These are phyloP conservation scores for Daldinia childiae DNA, from an alignment of 495 filamentous ascomycete species.

Conservation along the genomic window DNA sequence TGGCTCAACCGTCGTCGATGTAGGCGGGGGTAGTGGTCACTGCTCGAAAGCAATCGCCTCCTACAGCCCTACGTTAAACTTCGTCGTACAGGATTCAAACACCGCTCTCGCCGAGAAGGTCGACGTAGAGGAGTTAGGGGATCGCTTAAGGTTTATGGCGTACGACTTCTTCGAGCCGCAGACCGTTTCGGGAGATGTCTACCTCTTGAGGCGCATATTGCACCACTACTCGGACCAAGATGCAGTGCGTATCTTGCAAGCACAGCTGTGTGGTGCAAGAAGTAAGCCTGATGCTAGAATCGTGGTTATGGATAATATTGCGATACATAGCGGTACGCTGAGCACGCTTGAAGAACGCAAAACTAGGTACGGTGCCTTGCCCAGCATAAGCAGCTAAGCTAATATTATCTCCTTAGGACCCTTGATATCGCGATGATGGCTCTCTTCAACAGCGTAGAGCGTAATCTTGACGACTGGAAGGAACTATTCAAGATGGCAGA, in stretches of 20 bases:
- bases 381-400: background rate
- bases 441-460: constrained; percentile 50
- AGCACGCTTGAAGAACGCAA: constrained; percentile 43
- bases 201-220: constrained; percentile 50
- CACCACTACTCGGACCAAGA: constrained; percentile 56
- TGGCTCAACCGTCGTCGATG: constrained; percentile 46
- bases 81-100: constrained; percentile 50
- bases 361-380: constrained; percentile 22
- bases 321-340: constrained; percentile 39
- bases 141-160: constrained; percentile 36
- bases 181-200: constrained; percentile 37
- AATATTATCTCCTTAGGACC: constrained; percentile 36
- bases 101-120: constrained; percentile 27
- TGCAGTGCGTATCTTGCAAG: constrained; percentile 49
- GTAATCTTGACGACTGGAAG: constrained; percentile 46
- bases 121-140: constrained; percentile 14
- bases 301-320: constrained; percentile 52
- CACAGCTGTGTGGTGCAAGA: constrained; percentile 49
- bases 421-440: constrained; percentile 52
- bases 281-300: constrained; percentile 45
- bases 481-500: constrained; percentile 47
- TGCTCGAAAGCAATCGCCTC: constrained; percentile 45
- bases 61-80: constrained; percentile 42
- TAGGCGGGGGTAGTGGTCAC: constrained; percentile 54
- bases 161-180: constrained; percentile 51